Conservation (phyloP, 768 basidiomycete genomes). For the Xanthoconium stramineum region DNA sequence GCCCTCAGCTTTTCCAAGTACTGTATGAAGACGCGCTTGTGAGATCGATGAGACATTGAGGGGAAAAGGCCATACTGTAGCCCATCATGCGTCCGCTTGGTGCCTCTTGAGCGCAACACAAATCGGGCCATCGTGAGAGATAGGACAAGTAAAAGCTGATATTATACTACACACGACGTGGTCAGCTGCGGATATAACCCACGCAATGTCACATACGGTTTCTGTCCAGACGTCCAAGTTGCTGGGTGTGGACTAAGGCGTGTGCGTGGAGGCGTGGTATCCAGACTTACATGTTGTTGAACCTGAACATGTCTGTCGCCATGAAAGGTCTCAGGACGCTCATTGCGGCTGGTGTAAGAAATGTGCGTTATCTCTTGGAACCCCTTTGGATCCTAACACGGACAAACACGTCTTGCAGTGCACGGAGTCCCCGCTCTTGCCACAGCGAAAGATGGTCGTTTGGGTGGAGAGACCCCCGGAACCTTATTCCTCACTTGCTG, state of each 20-base stretch:
- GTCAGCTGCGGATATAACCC: background rate
- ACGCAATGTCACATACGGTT: conserved; percentile 56
- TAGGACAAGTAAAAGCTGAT: conserved; percentile 88
- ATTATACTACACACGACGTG: conserved; percentile 56
- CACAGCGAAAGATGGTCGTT: conserved; percentile 2
- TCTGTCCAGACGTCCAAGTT: conserved; percentile 98
- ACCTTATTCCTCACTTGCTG: conserved; percentile 19
- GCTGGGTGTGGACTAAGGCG: conserved; percentile 38
- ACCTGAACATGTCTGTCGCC: conserved; percentile 87
- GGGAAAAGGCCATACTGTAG: conserved; percentile 61
- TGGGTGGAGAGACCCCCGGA: conserved; percentile 27
- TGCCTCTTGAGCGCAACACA: conserved; percentile 80
- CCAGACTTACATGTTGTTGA: conserved; percentile 77
- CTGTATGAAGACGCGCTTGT: conserved; percentile 38
- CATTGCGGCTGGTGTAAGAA: conserved; percentile 25
- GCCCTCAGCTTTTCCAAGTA: conserved; percentile 93
- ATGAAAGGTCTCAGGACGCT: conserved; percentile 83
- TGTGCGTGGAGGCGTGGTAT: background rate
- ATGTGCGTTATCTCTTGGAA: background rate
- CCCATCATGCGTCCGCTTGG: conserved; percentile 86
- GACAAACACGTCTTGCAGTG: conserved; percentile 26
- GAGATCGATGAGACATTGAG: conserved; percentile 4
- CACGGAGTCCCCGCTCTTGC: conserved; percentile 21
- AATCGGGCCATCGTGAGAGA: conserved; percentile 87
- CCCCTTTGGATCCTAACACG: conserved; percentile 29